Evolutionary conservation across 352 stramenopile species (phyloP), one percentile per base, ranked within the genome.

Genomic region (Globisporangium splendens): DNA sequence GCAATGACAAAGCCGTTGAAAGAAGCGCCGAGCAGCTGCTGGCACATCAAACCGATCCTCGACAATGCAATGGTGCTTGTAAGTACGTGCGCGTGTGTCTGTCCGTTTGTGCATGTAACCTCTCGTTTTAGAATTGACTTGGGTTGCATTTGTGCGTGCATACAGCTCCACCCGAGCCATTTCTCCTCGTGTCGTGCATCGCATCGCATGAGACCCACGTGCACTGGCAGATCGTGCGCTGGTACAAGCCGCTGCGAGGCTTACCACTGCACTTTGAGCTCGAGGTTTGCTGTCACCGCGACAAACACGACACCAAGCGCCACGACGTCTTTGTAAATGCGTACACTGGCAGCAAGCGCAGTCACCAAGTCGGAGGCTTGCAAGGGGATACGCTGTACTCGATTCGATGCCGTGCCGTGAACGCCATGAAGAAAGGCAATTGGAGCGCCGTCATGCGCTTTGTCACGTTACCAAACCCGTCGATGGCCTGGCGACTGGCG

Each of bases 11-110:
- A 35, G 15, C 57, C 69, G 14, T 54, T 73, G 15, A 83, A 76
- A 39, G 68, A 79, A 8, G 53, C 64, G 8, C 57, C 74, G 17
- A 15, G 46, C 18, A 48, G 50, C 17, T 90, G 69, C 33, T 81
- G 63, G 59, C 81, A 77, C 56, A 84, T 88, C 49, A 77, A 79
- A 14, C 67, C 77, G 20, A 79, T 90, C 50, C 59, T 90, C 28
- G 63, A 70, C 43, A 62, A 67, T 11, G 73, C 72, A 4, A 61
- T 65, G 18, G 44, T 49, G 3, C 72, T 86, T 64, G 66, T 88
- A 73, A 88, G 80, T 90, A 87, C 66, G 80, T 89, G 54, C 17
- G 54, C 49, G 0, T 3, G 12, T 4, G 2, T 44, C 14, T 12
- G 8, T n/a, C n/a, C n/a, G n/a, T 11, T n/a, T 38, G 10, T 39